These are phyloP conservation scores for Hymenoscyphus albidus DNA, from an alignment of 2,329 filamentous ascomycete species.

Conservation along the genomic window DNA sequence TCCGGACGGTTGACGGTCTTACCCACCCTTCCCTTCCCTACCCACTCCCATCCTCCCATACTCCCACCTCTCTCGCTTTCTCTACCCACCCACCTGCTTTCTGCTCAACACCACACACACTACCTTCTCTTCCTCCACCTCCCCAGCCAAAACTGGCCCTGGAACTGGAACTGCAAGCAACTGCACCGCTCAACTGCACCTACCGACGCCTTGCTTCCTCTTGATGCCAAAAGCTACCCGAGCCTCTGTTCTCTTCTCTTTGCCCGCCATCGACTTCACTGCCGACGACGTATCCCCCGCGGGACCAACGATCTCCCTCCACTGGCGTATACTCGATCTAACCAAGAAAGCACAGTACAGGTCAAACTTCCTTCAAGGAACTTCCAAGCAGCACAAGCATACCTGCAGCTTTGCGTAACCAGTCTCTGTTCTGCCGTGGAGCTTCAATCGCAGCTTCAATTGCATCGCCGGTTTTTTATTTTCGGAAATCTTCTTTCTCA, in stretches of 20 bases:
- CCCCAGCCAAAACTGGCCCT: conserved; percentile 9
- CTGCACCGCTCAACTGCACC: conserved; percentile 9
- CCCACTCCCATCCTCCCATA: neutral
- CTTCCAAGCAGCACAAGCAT: conserved; percentile 36
- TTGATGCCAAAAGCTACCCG: neutral
- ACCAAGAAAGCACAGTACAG: conserved; percentile 24
- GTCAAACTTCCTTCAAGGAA: conserved; percentile 31
- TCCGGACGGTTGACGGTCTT: conserved; percentile 1
- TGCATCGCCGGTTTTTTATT: conserved; percentile 33
- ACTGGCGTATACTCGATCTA: conserved; percentile 29
- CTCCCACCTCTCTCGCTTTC: conserved; percentile 3
- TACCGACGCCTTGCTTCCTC: conserved; percentile 7
- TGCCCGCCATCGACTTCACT: conserved; percentile 3
- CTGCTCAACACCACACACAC: conserved; percentile 11
- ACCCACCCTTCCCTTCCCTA: neutral
- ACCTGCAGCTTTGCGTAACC: conserved; percentile 37
- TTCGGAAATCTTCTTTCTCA: conserved; percentile 30
- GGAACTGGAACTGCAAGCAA: conserved; percentile 14
- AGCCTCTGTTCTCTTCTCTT: conserved; percentile 9
- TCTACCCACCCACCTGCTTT: conserved; percentile 10
- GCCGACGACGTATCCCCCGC: conserved; percentile 21
- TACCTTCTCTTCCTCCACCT: conserved; percentile 13
- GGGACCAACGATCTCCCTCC: conserved; percentile 30
- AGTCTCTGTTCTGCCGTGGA: conserved; percentile 32
- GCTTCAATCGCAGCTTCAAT: conserved; percentile 35